Evolutionary conservation across 352 stramenopile species (phyloP).

Genomic region (Thalassiosira exigua): DNA sequence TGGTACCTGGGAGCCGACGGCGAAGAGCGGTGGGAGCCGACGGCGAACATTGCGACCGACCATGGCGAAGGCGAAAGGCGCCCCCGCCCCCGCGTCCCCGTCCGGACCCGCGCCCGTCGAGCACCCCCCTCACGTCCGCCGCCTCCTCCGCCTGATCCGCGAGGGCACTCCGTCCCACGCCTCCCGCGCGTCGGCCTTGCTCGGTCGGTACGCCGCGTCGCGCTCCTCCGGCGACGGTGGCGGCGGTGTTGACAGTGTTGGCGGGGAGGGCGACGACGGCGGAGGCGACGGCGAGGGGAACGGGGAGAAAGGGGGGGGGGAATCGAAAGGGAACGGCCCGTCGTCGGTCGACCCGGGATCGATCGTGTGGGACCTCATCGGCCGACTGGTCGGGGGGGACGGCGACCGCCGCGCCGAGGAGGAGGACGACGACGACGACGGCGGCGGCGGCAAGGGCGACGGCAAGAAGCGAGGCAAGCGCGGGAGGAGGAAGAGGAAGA

Average conservation of each 20-base stretch:
- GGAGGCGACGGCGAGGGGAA: no score
- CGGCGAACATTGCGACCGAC: no score
- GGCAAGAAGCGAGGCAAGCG: background rate
- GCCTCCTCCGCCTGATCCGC: slow-evolving; percentile 74
- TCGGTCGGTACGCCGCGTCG: slow-evolving; percentile 49
- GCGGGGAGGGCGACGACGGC: background rate
- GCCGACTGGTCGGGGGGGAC: slow-evolving; percentile 58
- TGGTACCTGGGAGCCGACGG: no score
- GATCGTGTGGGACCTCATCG: slow-evolving; percentile 82
- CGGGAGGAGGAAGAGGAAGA: slow-evolving; percentile 20
- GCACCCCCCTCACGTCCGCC: slow-evolving; percentile 60
- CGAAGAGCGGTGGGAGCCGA: no score
- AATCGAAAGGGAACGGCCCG: no score
- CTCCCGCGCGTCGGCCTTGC: slow-evolving; percentile 56
- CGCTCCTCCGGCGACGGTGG: slow-evolving; percentile 1
- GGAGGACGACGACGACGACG: slow-evolving; percentile 1
- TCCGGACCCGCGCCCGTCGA: no score
- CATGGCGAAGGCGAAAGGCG: no score
- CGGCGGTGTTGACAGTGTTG: background rate
- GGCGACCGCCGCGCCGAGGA: background rate
- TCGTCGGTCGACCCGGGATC: slow-evolving; percentile 23
- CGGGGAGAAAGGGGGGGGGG: no score
- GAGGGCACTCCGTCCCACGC: slow-evolving; percentile 75
- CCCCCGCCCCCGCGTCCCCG: no score
- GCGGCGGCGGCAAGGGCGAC: slow-evolving; percentile 9